Base-by-base conservation (phyloP, 2,329 filamentous ascomycete genomes). In the Penicillium sumatraense region DNA sequence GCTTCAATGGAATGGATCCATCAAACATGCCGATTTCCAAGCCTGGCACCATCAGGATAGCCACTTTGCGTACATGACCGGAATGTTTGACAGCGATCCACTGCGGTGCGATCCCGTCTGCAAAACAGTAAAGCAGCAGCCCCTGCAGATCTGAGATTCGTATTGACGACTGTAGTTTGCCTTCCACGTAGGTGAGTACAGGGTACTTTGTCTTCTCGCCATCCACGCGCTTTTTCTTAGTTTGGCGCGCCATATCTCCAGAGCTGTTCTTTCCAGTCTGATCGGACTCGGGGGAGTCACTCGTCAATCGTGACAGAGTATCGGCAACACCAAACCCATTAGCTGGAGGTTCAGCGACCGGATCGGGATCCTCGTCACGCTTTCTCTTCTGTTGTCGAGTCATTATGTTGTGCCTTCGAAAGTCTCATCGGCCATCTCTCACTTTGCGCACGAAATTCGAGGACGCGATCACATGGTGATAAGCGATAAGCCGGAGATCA, bases 11-110 rank as follows among this genome's bases (percentile, higher is more conserved):
- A 29, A 84, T 75, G 3, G 74, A 77, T 31, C 84, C 81, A 71
- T 89, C 85, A 76, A 98, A 96, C 89, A 98, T 95, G 59, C 86
- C 89, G 67, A 91, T 85, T 70, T 98, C 93, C 21, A 99, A 77
- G 0, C 95, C 95, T 10, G 95, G 95, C 10, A 97, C 87, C 89
- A 97, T 93, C 62, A 99, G 78, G 36, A 90, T 85, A 26, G 98
- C 93, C 26, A 96, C 89, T 75, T 95, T 96, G 53, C 77, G 76
- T 36, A 88, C 80, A 56, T 79, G 76, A 16, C 73, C 74, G 41
- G 82, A 82, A 67, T 86, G 81, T 58, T 79, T 80, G 54, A 88
- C 75, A 26, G 84, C 81, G 14, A 86, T 81, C 85, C 85, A 88
- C 66, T 86, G 83, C n/a, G 85, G 85, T 23, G 82, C 81, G 27